Evolutionary conservation across 495 filamentous ascomycete species (phyloP), one percentile per base, ranked within the genome.

Genomic region (Astrothelium subdiscretum): DNA sequence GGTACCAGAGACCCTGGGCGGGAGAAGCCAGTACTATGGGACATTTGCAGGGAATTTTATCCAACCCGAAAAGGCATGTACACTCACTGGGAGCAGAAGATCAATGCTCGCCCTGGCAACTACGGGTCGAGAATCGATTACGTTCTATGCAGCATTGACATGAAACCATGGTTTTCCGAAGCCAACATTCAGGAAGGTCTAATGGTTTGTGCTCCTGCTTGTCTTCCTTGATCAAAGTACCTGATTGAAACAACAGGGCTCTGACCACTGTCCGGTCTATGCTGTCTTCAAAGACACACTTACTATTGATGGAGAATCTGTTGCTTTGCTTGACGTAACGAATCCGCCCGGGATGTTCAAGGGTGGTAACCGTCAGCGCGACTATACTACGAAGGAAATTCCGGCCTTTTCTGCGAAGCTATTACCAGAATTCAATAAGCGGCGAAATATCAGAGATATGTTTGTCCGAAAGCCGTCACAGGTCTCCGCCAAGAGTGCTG

Each of bases 171-270:
- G 92, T 89, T 96, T 70, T 76, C 72, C 31, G 87, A 89, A 60
- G 83, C 89, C n/a, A 90, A 97, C 67, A 97, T 97, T 32, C 94
- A 97, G 70, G 92, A 97, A 73, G 94, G 92, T 2, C 76, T 98
- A 10, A 84, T 96, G 81, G 85, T 86, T 73, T 22, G 73, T 42
- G 11, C 13, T 26, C 13, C 40, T 15, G 12, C 12, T 35, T 20
- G 12, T 48, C 10, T 24, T 11, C 12, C 54, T 13, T 29, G 29
- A 8, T 15, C 24, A 4, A 3, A 32, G 11, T 32, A 32, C 44
- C 59, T 61, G 27, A 61, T 3, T 10, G 20, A 18, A 48, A n/a
- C 8, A 29, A 29, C 62, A 87, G 81, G 94, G 94, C 12, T 98
- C 94, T 0, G 94, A 98, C 68, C 94, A 98, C 72, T 98, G 94